Evolutionary conservation across 2,329 filamentous ascomycete genomes (phyloP).

Genomic region (Blastomyces parvus): DNA sequence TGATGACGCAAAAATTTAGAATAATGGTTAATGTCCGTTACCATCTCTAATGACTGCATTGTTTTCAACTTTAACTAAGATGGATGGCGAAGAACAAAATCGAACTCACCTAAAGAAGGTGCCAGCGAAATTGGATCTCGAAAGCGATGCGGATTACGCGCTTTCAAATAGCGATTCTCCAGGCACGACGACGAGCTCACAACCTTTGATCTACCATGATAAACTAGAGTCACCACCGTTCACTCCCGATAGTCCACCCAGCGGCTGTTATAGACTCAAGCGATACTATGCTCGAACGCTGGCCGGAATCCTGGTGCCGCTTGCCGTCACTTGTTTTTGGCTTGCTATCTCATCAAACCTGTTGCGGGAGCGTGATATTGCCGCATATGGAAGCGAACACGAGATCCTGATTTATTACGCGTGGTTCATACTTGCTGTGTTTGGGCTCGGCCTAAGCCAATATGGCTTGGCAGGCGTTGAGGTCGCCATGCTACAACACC

Average conservation of each 20-base stretch:
- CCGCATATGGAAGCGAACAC: conserved; percentile 4
- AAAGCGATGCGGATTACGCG: not conserved
- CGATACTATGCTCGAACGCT: conserved; percentile 1
- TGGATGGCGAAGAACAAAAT: not conserved
- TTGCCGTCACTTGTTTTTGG: not conserved
- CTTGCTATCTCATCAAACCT: not conserved
- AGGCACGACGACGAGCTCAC: conserved; percentile 1
- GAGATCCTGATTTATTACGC: conserved; percentile 11
- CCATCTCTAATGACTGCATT: not conserved
- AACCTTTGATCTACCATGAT: conserved; percentile 1
- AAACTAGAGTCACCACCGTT: not conserved
- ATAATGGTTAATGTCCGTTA: not conserved
- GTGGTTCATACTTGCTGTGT: conserved; percentile 13
- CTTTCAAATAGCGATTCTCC: not conserved
- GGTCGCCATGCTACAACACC: conserved; percentile 11
- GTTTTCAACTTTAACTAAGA: not conserved
- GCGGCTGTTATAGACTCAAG: not conserved
- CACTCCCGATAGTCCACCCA: not conserved
- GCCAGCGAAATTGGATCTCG: conserved; percentile 3
- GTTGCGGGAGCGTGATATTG: not conserved
- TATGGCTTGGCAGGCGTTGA: conserved; percentile 11
- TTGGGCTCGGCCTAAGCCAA: conserved; percentile 9
- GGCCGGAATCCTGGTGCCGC: not conserved
- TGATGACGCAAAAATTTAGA: not conserved
- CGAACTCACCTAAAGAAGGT: not conserved